Evolutionary conservation across 805 yeast species (phyloP).

Genomic region (Wickerhamia fluorescens): DNA sequence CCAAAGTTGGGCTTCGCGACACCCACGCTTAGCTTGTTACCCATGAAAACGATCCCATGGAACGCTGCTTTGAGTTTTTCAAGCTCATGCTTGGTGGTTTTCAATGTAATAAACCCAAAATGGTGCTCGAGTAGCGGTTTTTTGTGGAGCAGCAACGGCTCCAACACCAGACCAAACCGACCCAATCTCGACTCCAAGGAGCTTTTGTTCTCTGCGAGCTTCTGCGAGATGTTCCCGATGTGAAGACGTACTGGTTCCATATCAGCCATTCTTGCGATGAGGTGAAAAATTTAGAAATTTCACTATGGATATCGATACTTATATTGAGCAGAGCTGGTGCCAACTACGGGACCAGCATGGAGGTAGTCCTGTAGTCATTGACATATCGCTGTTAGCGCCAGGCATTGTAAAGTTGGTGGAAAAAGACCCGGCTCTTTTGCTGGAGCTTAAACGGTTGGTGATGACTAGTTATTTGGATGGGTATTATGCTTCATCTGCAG

Average conservation of each 20-base stretch:
- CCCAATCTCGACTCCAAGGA: conserved; percentile 51
- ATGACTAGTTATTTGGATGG: too few species aligned
- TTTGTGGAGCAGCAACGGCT: conserved; percentile 43
- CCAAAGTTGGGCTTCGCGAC: conserved; percentile 54
- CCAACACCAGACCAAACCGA: conserved; percentile 52
- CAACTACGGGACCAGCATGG: too few species aligned
- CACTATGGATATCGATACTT: too few species aligned
- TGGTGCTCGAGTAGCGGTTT: conserved; percentile 48
- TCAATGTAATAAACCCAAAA: conserved; percentile 65
- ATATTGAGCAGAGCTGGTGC: too few species aligned
- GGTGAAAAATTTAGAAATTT: conserved; percentile 2
- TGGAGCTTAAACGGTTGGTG: too few species aligned
- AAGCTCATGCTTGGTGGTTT: conserved; percentile 39
- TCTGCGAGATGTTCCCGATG: conserved; percentile 60
- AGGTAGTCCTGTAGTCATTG: too few species aligned
- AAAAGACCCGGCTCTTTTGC: too few species aligned
- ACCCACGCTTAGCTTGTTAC: conserved; percentile 54
- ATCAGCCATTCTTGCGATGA: conserved; percentile 3
- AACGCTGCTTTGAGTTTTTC: conserved; percentile 47
- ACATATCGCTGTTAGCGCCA: too few species aligned
- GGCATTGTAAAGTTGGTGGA: too few species aligned
- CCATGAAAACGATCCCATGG: conserved; percentile 72
- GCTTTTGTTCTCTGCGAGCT: conserved; percentile 36
- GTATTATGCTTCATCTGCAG: too few species aligned
- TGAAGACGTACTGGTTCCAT: conserved; percentile 35